Percentiles rank a stretch among this genome's conserved stretches.
Conservation (phyloP, 2,329 filamentous ascomycete genomes). For the Fusarium tupiense region DNA sequence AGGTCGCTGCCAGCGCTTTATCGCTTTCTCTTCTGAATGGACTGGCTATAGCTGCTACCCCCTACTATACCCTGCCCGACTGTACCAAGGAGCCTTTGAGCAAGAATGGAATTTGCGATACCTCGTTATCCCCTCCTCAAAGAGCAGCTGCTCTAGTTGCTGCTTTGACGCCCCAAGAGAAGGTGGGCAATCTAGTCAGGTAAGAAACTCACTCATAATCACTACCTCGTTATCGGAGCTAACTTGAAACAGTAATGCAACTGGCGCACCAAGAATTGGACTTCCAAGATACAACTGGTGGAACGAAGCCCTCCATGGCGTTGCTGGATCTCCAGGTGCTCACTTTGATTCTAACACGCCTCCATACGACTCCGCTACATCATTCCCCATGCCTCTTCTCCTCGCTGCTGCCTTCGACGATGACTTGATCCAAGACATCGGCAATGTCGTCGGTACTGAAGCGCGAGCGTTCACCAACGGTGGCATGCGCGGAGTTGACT, state of each 20-base stretch:
- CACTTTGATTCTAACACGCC: background rate
- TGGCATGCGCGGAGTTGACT: background rate
- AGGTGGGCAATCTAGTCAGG: slow-evolving; percentile 3
- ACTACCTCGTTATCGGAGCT: accelerated
- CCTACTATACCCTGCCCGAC: background rate
- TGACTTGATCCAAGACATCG: background rate
- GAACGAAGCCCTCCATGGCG: slow-evolving; percentile 6
- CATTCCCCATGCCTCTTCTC: background rate
- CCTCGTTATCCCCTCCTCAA: background rate
- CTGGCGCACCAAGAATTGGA: background rate
- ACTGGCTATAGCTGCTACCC: background rate
- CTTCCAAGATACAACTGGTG: slow-evolving; percentile 15
- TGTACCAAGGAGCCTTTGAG: background rate
- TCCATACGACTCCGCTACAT: background rate
- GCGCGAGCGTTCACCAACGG: background rate
- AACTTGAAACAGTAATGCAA: background rate
- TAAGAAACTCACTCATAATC: accelerated
- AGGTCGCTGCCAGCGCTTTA: background rate
- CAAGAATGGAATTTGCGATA: slow-evolving; percentile 5
- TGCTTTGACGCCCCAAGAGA: background rate
- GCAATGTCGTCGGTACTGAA: background rate
- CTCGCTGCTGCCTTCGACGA: background rate
- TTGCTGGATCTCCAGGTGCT: background rate
- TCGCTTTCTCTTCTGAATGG: background rate
- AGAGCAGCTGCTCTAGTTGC: background rate